Percentiles rank a stretch among this genome's conserved stretches.
These are phyloP conservation scores for Penicillium egyptiacum DNA, from an alignment of 495 filamentous ascomycete genomes.

Conservation along the genomic window DNA sequence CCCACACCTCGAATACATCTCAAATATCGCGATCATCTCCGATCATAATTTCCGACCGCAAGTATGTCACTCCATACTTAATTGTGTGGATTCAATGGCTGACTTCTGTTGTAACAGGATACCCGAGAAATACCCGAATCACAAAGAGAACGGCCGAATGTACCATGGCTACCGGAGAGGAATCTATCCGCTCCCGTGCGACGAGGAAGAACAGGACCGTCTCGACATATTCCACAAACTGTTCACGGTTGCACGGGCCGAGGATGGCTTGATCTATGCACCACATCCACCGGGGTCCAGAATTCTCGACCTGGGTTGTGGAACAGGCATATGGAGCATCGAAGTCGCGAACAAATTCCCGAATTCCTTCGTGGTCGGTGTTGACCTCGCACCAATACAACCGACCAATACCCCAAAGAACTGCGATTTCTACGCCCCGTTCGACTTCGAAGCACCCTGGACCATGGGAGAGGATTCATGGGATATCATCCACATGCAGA, in stretches of 20 bases:
- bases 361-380: slow-evolving; percentile 63
- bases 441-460: slow-evolving; percentile 85
- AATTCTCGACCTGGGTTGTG: slow-evolving; percentile 82
- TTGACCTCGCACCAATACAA: slow-evolving; percentile 80
- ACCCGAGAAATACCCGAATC: slow-evolving; percentile 33
- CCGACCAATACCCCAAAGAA: slow-evolving; percentile 71
- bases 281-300: slow-evolving; percentile 51
- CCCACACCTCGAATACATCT: slow-evolving; percentile 24
- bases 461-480: slow-evolving; percentile 70
- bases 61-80: slow-evolving; percentile 27
- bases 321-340: slow-evolving; percentile 90
- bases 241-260: slow-evolving; percentile 64
- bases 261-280: slow-evolving; percentile 51
- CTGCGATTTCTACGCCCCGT: slow-evolving; percentile 62
- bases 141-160: slow-evolving; percentile 49
- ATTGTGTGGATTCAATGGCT: slow-evolving; percentile 14
- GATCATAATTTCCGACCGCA: slow-evolving; percentile 25
- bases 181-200: slow-evolving; percentile 52
- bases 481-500: slow-evolving; percentile 83
- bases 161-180: slow-evolving; percentile 53
- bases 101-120: slow-evolving; percentile 30
- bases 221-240: slow-evolving; percentile 79
- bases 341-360: slow-evolving; percentile 73
- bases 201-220: slow-evolving; percentile 67
- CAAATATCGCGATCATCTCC: slow-evolving; percentile 23